Evolutionary conservation across 768 basidiomycete genomes (phyloP).

Genomic region (Dacryopinax spathularia): DNA sequence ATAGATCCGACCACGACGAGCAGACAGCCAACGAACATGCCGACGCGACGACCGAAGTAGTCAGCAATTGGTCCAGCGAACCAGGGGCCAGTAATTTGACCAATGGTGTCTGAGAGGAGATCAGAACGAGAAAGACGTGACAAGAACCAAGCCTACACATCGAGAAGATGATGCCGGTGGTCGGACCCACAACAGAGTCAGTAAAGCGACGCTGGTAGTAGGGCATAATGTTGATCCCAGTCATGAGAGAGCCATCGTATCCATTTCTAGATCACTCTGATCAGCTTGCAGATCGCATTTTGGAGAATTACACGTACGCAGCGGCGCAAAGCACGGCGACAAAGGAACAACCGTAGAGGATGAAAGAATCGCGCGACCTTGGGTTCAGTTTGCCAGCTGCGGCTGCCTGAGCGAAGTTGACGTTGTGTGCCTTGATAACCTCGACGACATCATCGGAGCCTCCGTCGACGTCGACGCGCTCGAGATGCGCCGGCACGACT

Average conservation of each 20-base stretch:
- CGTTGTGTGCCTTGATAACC: no score
- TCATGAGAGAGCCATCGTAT: constrained; percentile 18
- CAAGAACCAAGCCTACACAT: not conserved
- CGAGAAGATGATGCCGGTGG: constrained; percentile 9
- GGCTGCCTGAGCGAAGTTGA: no score
- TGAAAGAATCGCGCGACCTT: no score
- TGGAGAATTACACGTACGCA: no score
- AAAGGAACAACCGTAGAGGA: no score
- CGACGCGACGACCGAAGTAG: constrained; percentile 21
- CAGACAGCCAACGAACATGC: constrained; percentile 20
- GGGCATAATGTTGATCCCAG: constrained; percentile 15
- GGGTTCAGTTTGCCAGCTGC: no score
- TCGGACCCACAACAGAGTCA: not conserved
- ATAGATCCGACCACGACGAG: constrained; percentile 28
- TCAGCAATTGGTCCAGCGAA: constrained; percentile 23
- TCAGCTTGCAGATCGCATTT: no score
- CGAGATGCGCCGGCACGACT: no score
- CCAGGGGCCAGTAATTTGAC: constrained; percentile 20
- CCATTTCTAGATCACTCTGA: no score
- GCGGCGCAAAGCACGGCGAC: no score
- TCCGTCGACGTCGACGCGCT: no score
- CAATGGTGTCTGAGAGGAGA: constrained; percentile 12
- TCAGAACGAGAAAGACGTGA: not conserved
- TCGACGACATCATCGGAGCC: no score
- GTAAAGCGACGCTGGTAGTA: constrained; percentile 14